Evolutionary conservation across 352 stramenopile genomes (phyloP), one percentile per base, ranked within the genome.

Genomic region (Globisporangium spiculum): DNA sequence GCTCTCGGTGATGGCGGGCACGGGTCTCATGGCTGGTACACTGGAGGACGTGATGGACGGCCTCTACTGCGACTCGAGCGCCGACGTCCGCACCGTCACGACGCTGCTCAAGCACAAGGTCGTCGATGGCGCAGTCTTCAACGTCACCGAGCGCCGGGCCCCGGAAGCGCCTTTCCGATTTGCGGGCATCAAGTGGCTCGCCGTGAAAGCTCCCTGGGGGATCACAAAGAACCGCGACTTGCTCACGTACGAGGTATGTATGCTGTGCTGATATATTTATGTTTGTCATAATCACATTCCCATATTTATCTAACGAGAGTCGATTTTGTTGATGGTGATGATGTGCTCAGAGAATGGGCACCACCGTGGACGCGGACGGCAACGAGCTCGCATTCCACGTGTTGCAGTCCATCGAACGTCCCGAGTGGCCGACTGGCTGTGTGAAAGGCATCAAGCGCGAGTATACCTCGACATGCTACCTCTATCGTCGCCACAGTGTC

Each of bases 111-210:
- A 76, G 18, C 72, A 79, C 62, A 63, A 73, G 32, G 60, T 80
- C 14, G 67, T 78, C n/a, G 75, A 77, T 18, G 75, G 66, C 1
- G 68, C 65, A 0, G 57, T 81, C n/a, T 65, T 84, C 36, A 75
- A 76, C 62, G 68, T 69, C 0, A 77, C 67, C 7, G 67, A 81
- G 63, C 70, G 75, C 1, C 71, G 71, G 0, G 72, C 63, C 6
- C 52, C 67, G 0, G 65, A 81, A 1, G 69, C 73, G 20, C 77
- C 77, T 36, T 84, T 75, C 58, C 69, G 67, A 27, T 84, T 83
- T 30, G 75, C 75, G 4, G 77, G 77, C 4, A 83, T 84, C 69
- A 82, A 83, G 58, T 84, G 75, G 77, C 75, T 80, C 46, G 74
- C 76, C 0, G 66, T 59, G 3, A 70, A 66, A 3, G 74, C 69